These are phyloP conservation scores for Cucumis sativus DNA, from an alignment of 306 rosid species.

Conservation along the genomic window Cucumber_9930_V3 NC_026659.2:13706501-13707000, in stretches of 20 bases:
- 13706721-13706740: neutral
- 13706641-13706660: conserved; percentile 8
- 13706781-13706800: neutral
- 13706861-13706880: neutral
- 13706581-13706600: conserved; percentile 96
- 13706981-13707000: neutral
- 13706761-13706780: neutral
- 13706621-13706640: conserved; percentile 39
- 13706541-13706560: conserved; percentile 87
- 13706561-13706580: conserved; percentile 76
- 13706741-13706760: neutral
- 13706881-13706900: neutral
- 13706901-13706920: neutral
- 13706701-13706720: neutral
- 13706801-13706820: neutral
- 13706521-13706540: conserved; percentile 75
- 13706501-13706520: conserved; percentile 51
- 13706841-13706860: neutral
- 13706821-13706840: neutral
- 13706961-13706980: neutral
- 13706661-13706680: conserved; percentile 9
- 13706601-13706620: conserved; percentile 84
- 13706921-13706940: neutral
- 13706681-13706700: conserved; percentile 10
- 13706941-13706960: neutral